These are phyloP conservation scores for Cystobasidium pallidum DNA, from an alignment of 1,284 basidiomycete genomes.

Conservation along the genomic window DNA sequence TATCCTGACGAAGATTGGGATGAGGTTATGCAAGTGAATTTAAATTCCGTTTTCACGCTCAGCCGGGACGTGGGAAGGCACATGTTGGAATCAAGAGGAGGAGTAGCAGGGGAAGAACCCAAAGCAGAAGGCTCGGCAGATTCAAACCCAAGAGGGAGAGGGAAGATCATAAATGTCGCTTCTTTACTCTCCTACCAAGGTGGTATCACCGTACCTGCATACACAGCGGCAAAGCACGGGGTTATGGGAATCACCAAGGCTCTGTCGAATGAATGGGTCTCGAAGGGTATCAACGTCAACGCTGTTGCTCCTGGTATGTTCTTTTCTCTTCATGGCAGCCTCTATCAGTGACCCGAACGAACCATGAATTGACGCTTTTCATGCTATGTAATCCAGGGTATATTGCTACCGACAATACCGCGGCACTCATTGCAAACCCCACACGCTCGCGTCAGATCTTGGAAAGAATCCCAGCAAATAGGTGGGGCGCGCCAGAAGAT, in stretches of 20 bases:
- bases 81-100: conserved; percentile 64
- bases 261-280: conserved; percentile 67
- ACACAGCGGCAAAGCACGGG: conserved; percentile 70
- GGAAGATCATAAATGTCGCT: conserved; percentile 81
- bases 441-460: conserved; percentile 80
- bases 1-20: conserved; percentile 88
- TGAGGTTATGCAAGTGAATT: conserved; percentile 68
- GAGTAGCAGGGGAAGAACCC: conserved; percentile 51
- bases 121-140: conserved; percentile 43
- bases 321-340: background rate
- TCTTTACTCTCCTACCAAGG: conserved; percentile 78
- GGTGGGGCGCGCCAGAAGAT: conserved; percentile 86
- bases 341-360: background rate
- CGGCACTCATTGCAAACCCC: conserved; percentile 73
- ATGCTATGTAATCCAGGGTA: conserved; percentile 65
- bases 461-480: conserved; percentile 77
- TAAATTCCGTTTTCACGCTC: conserved; percentile 76
- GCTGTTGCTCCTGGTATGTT: conserved; percentile 66
- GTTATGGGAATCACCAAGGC: conserved; percentile 56
- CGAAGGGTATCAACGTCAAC: conserved; percentile 78
- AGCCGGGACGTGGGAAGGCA: conserved; percentile 75
- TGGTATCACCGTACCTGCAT: conserved; percentile 81
- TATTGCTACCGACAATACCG: conserved; percentile 87
- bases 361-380: background rate
- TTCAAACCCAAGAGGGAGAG: conserved; percentile 62